phyloP scores from a whole-genome alignment of 2,329 filamentous ascomycete genomes.

The Venturia nashicola region DNA sequence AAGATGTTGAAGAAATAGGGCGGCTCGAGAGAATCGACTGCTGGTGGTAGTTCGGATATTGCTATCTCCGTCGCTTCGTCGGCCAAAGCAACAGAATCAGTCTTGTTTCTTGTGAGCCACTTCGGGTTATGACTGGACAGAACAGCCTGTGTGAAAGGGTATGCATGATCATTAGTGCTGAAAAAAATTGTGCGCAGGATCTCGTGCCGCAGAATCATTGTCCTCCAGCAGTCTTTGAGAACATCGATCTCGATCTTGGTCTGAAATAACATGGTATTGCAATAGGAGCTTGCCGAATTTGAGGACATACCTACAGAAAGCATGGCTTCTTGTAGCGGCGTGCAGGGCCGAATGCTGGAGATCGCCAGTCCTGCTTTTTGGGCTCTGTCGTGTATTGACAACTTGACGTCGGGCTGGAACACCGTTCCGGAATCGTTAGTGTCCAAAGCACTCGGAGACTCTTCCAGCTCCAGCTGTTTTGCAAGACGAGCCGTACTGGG shows the following conservation, averaged over 20 bases:
- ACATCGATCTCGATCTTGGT: slow-evolving; percentile 37
- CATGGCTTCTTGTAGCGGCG: slow-evolving; percentile 82
- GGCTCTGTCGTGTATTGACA: neutral
- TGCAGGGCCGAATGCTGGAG: slow-evolving; percentile 51
- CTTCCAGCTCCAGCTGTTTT: neutral
- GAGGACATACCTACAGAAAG: slow-evolving; percentile 25
- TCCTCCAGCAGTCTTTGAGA: slow-evolving; percentile 49
- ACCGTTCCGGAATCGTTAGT: neutral
- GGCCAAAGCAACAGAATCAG: neutral
- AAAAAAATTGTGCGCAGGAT: slow-evolving; percentile 70
- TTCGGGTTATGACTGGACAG: slow-evolving; percentile 31
- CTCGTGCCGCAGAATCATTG: slow-evolving; percentile 53
- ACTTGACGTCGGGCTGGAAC: neutral
- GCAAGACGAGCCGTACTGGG: slow-evolving; percentile 7
- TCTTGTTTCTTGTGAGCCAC: neutral
- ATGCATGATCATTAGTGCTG: slow-evolving; percentile 45
- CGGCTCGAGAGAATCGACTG: slow-evolving; percentile 25
- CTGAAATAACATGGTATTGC: slow-evolving; percentile 57
- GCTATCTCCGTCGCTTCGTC: neutral
- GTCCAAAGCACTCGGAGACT: neutral
- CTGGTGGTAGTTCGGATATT: slow-evolving; percentile 33
- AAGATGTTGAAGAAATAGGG: slow-evolving; percentile 24
- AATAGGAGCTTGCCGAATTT: slow-evolving; percentile 47
- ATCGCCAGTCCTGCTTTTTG: neutral
- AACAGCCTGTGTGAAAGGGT: slow-evolving; percentile 63